Percentiles rank a stretch among this genome's conserved stretches.
Evolutionary conservation across 1,284 basidiomycete genomes (phyloP).

Genomic region (Pterula multifida): DNA sequence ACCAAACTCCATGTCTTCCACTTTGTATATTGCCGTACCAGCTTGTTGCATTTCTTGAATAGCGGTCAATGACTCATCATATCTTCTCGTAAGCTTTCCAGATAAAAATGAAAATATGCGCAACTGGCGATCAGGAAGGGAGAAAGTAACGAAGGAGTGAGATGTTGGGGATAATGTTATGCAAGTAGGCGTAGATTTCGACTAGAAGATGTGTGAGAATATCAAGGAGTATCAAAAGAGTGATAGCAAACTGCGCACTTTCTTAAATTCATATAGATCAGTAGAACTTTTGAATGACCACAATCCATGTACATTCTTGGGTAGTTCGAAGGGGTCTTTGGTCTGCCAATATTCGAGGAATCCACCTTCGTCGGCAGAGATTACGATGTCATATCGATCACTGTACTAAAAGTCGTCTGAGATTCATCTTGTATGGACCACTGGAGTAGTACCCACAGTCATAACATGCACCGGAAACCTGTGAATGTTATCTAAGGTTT

Average conservation of each 20-base stretch:
- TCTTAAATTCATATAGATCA: conserved; percentile 97
- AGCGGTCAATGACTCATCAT: conserved; percentile 88
- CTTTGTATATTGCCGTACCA: conserved; percentile 78
- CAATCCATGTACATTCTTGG: conserved; percentile 65
- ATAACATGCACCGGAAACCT: conserved; percentile 85
- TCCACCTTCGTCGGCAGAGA: conserved; percentile 91
- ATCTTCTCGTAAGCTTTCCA: conserved; percentile 85
- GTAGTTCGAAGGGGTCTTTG: conserved; percentile 73
- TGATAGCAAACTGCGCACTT: conserved; percentile 35
- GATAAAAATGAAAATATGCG: conserved; percentile 87
- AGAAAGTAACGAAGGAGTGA: conserved; percentile 84
- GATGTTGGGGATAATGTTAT: conserved; percentile 85
- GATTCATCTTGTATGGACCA: background rate
- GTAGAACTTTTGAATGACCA: conserved; percentile 91
- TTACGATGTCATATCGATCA: conserved; percentile 78
- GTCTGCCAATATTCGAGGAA: conserved; percentile 98
- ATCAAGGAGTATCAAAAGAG: conserved; percentile 5
- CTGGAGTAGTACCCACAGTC: conserved; percentile 43
- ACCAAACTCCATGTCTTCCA: conserved; percentile 99
- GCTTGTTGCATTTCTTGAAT: conserved; percentile 97
- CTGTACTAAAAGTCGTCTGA: conserved; percentile 55
- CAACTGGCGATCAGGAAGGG: conserved; percentile 85
- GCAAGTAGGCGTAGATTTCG: conserved; percentile 84
- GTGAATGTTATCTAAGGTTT: conserved; percentile 70
- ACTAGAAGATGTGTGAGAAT: conserved; percentile 30